phyloP scores from a whole-genome alignment of 106 monocot species.

The Dioscorea dumetorum region DNA sequence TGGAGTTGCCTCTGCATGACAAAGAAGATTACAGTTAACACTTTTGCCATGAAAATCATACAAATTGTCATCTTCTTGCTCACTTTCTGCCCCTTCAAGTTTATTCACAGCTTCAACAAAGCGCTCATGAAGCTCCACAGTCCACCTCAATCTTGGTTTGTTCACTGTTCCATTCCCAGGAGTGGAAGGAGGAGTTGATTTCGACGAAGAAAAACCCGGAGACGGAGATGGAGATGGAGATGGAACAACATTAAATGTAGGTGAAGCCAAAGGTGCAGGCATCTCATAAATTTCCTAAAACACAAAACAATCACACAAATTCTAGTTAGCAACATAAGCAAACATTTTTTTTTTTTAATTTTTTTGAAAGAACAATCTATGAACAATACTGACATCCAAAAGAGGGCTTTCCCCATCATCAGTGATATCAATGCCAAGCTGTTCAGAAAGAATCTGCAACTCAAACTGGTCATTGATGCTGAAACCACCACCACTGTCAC shows the following conservation, averaged over 20 bases:
- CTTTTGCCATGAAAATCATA: not conserved
- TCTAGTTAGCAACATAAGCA: too few relatives aligned
- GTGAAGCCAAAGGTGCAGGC: not conserved
- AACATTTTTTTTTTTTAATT: too few relatives aligned
- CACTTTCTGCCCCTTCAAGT: constrained; percentile 91
- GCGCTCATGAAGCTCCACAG: constrained; percentile 72
- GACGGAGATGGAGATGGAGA: constrained; percentile 19
- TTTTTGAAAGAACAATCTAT: not conserved
- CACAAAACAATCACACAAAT: not conserved
- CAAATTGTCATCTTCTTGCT: constrained; percentile 1
- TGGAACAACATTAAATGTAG: not conserved
- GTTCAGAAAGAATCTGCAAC: constrained; percentile 81
- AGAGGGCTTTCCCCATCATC: constrained; percentile 66
- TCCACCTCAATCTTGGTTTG: constrained; percentile 88
- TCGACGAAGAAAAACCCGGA: constrained; percentile 10
- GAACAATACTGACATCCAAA: constrained; percentile 60
- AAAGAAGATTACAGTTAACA: not conserved
- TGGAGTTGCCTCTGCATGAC: constrained; percentile 80
- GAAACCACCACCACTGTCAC: constrained; percentile 20
- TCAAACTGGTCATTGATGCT: constrained; percentile 67
- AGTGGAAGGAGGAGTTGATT: constrained; percentile 15
- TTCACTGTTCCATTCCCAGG: constrained; percentile 27
- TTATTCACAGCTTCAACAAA: constrained; percentile 88
- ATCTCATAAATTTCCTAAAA: constrained; percentile 77
- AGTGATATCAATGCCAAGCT: constrained; percentile 87